phyloP scores from a whole-genome alignment of 306 rosid species.

The Prunus mongolica region DNA sequence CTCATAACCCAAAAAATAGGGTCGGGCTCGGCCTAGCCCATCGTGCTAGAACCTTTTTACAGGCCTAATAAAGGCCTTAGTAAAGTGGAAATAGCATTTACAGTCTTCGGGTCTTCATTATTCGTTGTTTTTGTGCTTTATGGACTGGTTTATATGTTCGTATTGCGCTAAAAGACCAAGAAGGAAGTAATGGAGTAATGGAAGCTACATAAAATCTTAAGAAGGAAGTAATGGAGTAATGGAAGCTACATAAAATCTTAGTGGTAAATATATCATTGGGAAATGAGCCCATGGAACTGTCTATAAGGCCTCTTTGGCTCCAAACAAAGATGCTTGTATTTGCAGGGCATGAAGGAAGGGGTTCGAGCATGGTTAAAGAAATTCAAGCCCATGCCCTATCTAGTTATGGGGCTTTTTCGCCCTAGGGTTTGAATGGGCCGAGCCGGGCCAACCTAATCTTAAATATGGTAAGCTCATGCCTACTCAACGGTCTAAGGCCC shows the following conservation, averaged over 20 bases:
- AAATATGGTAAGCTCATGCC: too few species aligned
- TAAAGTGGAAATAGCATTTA: conserved; percentile 40
- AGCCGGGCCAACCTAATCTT: too few species aligned
- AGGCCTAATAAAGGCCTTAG: conserved; percentile 24
- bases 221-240: conserved; percentile 37
- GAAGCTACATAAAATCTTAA: conserved; percentile 53
- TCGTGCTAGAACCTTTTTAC: too few species aligned
- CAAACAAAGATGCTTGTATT: conserved; percentile 42
- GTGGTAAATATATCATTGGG: conserved; percentile 59
- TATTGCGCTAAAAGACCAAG: conserved; percentile 24
- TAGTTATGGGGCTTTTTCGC: too few species aligned
- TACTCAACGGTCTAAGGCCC: too few species aligned
- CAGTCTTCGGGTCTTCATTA: conserved; percentile 50
- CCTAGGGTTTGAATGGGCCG: too few species aligned
- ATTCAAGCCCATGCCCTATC: conserved; percentile 28
- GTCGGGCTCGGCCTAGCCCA: too few species aligned
- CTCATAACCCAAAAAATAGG: too few species aligned
- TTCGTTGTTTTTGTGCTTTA: conserved; percentile 28
- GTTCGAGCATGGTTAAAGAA: conserved; percentile 61
- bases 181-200: conserved; percentile 36
- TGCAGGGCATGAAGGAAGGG: conserved; percentile 40
- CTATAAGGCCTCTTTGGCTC: conserved; percentile 51
- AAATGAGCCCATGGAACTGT: conserved; percentile 84
- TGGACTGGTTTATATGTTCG: conserved; percentile 34
- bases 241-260: conserved; percentile 51